A percentile compares a stretch with the other conserved stretches of the same genome.
Evolutionary conservation across 805 yeast genomes (phyloP).

Genomic region (Pichia kluyveri): DNA sequence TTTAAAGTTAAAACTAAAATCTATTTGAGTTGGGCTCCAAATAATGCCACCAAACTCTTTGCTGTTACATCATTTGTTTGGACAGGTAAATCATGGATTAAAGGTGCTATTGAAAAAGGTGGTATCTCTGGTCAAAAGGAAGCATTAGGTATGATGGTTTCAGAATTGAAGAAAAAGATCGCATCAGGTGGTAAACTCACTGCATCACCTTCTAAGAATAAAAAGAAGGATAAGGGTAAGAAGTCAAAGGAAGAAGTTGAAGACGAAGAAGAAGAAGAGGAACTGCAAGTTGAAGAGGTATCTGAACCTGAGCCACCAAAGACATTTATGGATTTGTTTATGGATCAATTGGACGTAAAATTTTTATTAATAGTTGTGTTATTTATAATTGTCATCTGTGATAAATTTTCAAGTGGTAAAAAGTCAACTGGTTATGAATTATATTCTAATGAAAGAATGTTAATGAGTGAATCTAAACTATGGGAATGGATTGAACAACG

Average conservation of each 20-base stretch:
- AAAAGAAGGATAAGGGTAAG: conserved; percentile 6
- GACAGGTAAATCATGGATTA: conserved; percentile 74
- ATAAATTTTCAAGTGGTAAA: conserved; percentile 3
- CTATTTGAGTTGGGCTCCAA: conserved; percentile 53
- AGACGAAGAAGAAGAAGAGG: conserved; percentile 4
- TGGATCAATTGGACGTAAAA: conserved; percentile 18
- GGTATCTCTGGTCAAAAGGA: conserved; percentile 65
- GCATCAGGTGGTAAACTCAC: conserved; percentile 13
- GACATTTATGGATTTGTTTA: conserved; percentile 8
- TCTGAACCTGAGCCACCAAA: conserved; percentile 8
- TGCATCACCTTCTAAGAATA: conserved; percentile 13
- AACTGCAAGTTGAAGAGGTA: not conserved
- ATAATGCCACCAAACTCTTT: conserved; percentile 42
- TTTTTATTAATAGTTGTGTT: conserved; percentile 14
- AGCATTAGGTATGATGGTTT: conserved; percentile 40
- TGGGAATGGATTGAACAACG: conserved; percentile 63
- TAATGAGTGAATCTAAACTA: conserved; percentile 46
- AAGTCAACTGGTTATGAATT: conserved; percentile 3
- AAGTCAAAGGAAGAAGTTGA: conserved; percentile 2
- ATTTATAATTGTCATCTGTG: conserved; percentile 15
- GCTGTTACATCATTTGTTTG: conserved; percentile 55
- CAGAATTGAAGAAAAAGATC: conserved; percentile 35
- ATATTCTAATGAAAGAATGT: conserved; percentile 21
- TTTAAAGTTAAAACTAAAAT: conserved; percentile 54
- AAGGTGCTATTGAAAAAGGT: conserved; percentile 66